These are phyloP conservation scores for Botrytis pseudocinerea DNA, from an alignment of 2,329 filamentous ascomycete genomes.

Conservation along the genomic window DNA sequence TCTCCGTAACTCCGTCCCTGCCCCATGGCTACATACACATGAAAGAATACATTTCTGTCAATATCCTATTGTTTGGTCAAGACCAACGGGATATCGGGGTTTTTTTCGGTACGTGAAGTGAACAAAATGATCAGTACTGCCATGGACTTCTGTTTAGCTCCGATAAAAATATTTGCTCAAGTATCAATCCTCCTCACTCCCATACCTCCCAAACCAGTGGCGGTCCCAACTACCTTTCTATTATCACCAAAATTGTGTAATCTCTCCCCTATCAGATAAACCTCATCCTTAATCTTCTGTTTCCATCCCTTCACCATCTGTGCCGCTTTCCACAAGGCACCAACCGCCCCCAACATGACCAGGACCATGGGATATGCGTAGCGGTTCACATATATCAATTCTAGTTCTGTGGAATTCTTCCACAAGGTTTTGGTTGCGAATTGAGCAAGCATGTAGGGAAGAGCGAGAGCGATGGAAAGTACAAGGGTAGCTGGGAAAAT, in stretches of 20 bases:
- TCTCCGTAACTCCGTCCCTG: background rate
- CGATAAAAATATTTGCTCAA: slow-evolving; percentile 9
- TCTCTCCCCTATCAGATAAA: slow-evolving; percentile 91
- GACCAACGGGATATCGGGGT: background rate
- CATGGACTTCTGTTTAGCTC: background rate
- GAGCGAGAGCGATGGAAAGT: slow-evolving; percentile 60
- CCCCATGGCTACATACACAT: background rate
- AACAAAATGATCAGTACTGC: background rate
- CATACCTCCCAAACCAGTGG: slow-evolving; percentile 1
- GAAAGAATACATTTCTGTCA: background rate
- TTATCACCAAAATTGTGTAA: slow-evolving; percentile 84
- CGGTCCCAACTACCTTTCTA: slow-evolving; percentile 30
- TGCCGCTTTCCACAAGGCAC: slow-evolving; percentile 55
- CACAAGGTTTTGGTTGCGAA: slow-evolving; percentile 47
- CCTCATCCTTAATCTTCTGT: slow-evolving; percentile 83
- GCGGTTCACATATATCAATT: slow-evolving; percentile 49
- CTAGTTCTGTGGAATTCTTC: slow-evolving; percentile 33
- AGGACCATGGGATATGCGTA: slow-evolving; percentile 71
- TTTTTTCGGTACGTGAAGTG: background rate
- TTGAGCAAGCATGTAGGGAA: slow-evolving; percentile 63
- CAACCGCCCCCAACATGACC: slow-evolving; percentile 43
- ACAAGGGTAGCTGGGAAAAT: slow-evolving; percentile 71
- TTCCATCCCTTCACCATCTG: slow-evolving; percentile 74
- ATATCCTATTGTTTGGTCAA: background rate
- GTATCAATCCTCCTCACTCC: slow-evolving; percentile 37